phyloP scores from a whole-genome alignment of 108 stramenopile genomes.

The Skeletonema tropicum region DNA sequence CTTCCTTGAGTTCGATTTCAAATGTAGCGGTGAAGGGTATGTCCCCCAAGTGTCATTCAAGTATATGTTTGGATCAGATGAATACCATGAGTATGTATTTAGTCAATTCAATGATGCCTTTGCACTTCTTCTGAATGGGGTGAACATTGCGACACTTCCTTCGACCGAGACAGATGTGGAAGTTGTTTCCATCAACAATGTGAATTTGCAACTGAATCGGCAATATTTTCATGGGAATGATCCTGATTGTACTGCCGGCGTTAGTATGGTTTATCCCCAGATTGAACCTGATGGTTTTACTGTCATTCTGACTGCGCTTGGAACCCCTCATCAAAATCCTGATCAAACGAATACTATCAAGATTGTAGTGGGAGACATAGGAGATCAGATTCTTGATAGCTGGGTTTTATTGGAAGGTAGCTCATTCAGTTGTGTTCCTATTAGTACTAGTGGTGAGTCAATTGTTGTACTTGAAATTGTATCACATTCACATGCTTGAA shows the following conservation, averaged over 20 bases:
- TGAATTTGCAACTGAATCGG: constrained; percentile 39
- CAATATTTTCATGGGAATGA: constrained; percentile 46
- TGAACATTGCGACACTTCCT: constrained; percentile 36
- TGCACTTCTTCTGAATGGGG: constrained; percentile 33
- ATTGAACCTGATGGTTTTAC: constrained; percentile 54
- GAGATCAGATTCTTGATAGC: constrained; percentile 35
- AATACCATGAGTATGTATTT: constrained; percentile 51
- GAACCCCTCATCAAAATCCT: neutral
- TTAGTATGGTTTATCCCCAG: neutral
- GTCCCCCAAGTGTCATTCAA: constrained; percentile 34
- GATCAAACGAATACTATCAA: constrained; percentile 31
- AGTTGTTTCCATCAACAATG: constrained; percentile 44
- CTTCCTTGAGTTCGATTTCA: constrained; percentile 34
- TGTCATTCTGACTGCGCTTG: constrained; percentile 25
- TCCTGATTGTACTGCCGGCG: constrained; percentile 30
- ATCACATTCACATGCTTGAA: neutral
- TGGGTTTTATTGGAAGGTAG: constrained; percentile 38
- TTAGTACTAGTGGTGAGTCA: constrained; percentile 16
- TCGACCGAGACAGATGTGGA: constrained; percentile 1
- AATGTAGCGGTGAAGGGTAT: constrained; percentile 25
- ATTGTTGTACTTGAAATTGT: neutral
- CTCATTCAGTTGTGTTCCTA: constrained; percentile 35
- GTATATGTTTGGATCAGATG: constrained; percentile 43
- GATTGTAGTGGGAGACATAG: constrained; percentile 38
- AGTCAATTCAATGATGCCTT: constrained; percentile 44